Evolutionary conservation across 2,329 filamentous ascomycete genomes (phyloP).

Genomic region (Epichloe coenophiala): DNA sequence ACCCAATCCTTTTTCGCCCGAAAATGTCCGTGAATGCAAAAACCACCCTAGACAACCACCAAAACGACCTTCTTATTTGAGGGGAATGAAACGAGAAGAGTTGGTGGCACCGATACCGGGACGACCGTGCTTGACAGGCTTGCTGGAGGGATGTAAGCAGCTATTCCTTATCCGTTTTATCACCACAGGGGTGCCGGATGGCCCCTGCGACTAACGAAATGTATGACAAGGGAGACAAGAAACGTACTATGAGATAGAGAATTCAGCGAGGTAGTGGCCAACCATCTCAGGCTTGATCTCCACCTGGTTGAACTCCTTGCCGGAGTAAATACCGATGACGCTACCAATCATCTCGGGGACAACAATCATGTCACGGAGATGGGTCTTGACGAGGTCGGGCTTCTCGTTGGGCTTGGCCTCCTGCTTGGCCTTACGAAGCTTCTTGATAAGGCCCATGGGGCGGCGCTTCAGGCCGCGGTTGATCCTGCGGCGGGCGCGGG

Average conservation of each 20-base stretch:
- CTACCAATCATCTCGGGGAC: conserved; percentile 99
- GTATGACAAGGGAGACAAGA: not conserved
- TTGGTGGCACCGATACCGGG: conserved; percentile 99
- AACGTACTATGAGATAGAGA: conserved; percentile 98
- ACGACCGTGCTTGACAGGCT: conserved; percentile 99
- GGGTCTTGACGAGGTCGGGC: conserved; percentile 98
- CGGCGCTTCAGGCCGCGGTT: conserved; percentile 99
- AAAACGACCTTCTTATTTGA: conserved; percentile 72
- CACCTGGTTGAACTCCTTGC: conserved; percentile 99
- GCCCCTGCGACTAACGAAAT: too few relatives aligned
- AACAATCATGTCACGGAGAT: conserved; percentile 99
- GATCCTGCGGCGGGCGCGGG: conserved; percentile 95
- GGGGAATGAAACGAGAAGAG: conserved; percentile 99
- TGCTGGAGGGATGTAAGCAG: conserved; percentile 53
- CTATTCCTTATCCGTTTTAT: not conserved
- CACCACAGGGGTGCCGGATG: not conserved
- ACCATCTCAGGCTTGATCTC: conserved; percentile 99
- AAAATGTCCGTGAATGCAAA: conserved; percentile 44
- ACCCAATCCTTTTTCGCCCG: conserved; percentile 44
- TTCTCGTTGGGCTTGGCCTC: conserved; percentile 99
- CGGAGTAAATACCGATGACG: conserved; percentile 98
- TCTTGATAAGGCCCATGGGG: conserved; percentile 99
- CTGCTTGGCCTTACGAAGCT: conserved; percentile 99
- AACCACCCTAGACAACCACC: conserved; percentile 31
- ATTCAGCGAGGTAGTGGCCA: conserved; percentile 97